These are phyloP conservation scores for Citrus medica DNA, from an alignment of 345 rosid genomes.

Conservation along the genomic window DNA sequence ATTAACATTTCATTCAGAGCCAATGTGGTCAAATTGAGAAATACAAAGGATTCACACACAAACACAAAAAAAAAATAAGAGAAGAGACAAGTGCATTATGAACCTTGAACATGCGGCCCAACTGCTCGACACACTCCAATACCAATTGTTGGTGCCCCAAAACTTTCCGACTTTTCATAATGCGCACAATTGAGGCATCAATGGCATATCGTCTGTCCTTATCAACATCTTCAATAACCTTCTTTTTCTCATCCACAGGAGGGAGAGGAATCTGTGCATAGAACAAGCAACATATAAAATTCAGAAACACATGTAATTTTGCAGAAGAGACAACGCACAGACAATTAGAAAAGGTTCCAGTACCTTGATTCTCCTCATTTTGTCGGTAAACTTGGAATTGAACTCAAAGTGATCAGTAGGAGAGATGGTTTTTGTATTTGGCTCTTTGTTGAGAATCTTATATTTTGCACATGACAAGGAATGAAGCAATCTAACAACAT, in stretches of 20 bases:
- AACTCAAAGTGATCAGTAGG: conserved; percentile 41
- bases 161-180: conserved; percentile 71
- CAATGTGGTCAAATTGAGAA: background rate
- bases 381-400: conserved; percentile 60
- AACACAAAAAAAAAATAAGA: background rate
- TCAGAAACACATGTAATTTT: background rate
- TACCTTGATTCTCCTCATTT: conserved; percentile 77
- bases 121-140: conserved; percentile 60
- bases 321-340: background rate
- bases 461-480: conserved; percentile 56
- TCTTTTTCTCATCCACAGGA: conserved; percentile 63
- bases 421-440: conserved; percentile 36
- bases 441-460: conserved; percentile 49
- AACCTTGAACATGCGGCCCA: conserved; percentile 73
- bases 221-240: conserved; percentile 67
- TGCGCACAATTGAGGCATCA: conserved; percentile 73
- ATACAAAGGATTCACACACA: background rate
- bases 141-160: conserved; percentile 58
- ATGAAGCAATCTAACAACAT: conserved; percentile 59
- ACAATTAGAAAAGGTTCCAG: background rate
- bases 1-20: background rate
- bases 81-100: background rate
- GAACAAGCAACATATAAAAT: background rate
- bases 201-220: conserved; percentile 70
- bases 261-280: conserved; percentile 60